Evolutionary conservation across 2,329 filamentous ascomycete species (phyloP), one percentile per base, ranked within the genome.

Genomic region (Fusarium incarnatum): DNA sequence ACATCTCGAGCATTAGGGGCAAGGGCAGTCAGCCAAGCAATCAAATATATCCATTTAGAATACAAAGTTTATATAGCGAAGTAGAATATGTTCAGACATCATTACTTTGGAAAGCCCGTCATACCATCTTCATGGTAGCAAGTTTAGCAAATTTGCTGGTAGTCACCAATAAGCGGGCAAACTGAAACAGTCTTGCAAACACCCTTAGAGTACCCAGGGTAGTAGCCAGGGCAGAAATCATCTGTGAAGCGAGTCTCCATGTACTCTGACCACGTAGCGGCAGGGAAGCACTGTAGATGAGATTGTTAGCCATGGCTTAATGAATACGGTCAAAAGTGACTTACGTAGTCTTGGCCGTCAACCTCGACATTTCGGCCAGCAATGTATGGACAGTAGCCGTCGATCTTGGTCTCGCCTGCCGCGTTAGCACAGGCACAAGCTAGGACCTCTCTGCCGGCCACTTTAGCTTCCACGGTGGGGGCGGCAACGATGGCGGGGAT

Each of bases 381-480:
- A 6, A 58, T 60, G 3, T 60, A 60, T 5, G 8, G 53, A 25
- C 41, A 58, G 2, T 47, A 60, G 4, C 57, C 53, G 13, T 16
- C 9, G 6, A 47, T 7, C 1, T 27, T 18, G 0, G 41, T 57
- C 9, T 60, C 16, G 0, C 57, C 53, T 4, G 41, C 25, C 0
- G 11, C 30, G 5, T 47, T 60, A 20, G 32, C 53, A 6, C 53
- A 60, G 30, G 53, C 57, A 2, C 57, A 60, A 5, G 57, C 57
- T 2, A 1, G 15, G 6, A 48, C 57, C 4, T 60, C 6, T 15
- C 15, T 41, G 20, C 20, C 32, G 2, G 32, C 53, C 6, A 23
- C 8, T 32, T 25, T 42, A 6, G 40, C 11, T 20, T 28, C 20
- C 15, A 52, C 11, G 4, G 53, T 28, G 4, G 56, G 56, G 16